A percentile compares a stretch with the other conserved stretches of the same genome.
Evolutionary conservation across 257 asterid genomes (phyloP).

Genomic region (Solanum appendiculatum): DNA sequence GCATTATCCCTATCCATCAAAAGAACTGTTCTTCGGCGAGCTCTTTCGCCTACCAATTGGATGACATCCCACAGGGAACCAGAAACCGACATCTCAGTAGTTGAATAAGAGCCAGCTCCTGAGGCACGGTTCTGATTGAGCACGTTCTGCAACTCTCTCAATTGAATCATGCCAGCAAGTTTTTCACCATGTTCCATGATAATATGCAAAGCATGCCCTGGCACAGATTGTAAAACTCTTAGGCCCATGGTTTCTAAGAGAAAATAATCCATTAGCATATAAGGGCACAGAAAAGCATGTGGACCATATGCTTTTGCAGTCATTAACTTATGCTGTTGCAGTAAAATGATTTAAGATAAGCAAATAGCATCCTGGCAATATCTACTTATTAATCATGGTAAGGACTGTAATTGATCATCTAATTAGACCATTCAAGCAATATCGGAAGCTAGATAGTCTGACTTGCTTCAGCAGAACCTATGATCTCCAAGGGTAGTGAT

Average conservation of each 20-base stretch:
- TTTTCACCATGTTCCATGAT: constrained; percentile 94
- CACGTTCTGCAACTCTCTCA: constrained; percentile 66
- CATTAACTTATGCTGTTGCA: background rate
- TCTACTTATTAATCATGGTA: background rate
- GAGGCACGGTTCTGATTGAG: constrained; percentile 52
- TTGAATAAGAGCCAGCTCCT: constrained; percentile 35
- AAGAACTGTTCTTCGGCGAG: constrained; percentile 83
- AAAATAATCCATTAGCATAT: background rate
- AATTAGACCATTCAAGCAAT: background rate
- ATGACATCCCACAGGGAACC: constrained; percentile 97
- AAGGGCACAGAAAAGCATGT: background rate
- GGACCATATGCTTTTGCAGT: background rate
- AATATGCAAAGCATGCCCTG: constrained; percentile 79
- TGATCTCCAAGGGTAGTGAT: background rate
- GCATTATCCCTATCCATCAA: constrained; percentile 97
- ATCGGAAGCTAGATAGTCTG: background rate
- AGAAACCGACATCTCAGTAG: constrained; percentile 46
- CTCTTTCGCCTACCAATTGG: constrained; percentile 86
- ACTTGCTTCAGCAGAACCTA: background rate
- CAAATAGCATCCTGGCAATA: background rate
- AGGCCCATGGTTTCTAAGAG: constrained; percentile 2
- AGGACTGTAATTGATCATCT: background rate
- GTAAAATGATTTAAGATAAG: background rate
- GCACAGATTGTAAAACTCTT: constrained; percentile 9
- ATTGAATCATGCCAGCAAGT: constrained; percentile 76